Conservation (phyloP, 257 asterid species). For the Craterostigma plantagineum region DNA sequence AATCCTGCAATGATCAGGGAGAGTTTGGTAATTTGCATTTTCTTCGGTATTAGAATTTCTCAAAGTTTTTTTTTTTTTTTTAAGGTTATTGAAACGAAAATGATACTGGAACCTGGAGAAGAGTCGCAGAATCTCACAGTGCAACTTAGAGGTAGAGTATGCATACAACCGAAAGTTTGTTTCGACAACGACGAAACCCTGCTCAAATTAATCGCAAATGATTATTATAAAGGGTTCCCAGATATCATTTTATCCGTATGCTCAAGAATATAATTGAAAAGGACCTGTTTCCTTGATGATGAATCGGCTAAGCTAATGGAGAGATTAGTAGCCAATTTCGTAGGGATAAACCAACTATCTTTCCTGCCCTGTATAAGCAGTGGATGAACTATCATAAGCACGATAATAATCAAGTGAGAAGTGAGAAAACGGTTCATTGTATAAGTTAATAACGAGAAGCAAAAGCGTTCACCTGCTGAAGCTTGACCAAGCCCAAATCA, state of each 20-base stretch:
- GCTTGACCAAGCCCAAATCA: slow-evolving; percentile 85
- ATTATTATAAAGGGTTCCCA: too few relatives aligned
- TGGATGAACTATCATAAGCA: too few relatives aligned
- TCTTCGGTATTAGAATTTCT: too few relatives aligned
- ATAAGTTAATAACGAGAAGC: too few relatives aligned
- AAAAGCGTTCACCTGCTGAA: slow-evolving; percentile 89
- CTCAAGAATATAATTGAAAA: too few relatives aligned
- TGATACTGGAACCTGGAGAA: slow-evolving; percentile 87
- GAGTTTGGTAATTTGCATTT: too few relatives aligned
- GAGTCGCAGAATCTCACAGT: slow-evolving; percentile 82
- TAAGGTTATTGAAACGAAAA: too few relatives aligned
- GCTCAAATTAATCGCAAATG: too few relatives aligned
- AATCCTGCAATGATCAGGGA: slow-evolving; percentile 30
- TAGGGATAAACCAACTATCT: slow-evolving; percentile 93
- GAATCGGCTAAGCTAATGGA: slow-evolving; percentile 91
- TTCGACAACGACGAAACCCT: slow-evolving; percentile 95
- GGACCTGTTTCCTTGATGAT: slow-evolving; percentile 66
- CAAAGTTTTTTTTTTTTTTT: too few relatives aligned
- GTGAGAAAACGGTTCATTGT: slow-evolving; percentile 8
- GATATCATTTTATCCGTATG: too few relatives aligned
- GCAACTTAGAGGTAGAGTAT: slow-evolving; percentile 78
- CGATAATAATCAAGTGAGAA: too few relatives aligned
- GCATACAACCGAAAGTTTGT: slow-evolving; percentile 91
- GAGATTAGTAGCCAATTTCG: slow-evolving; percentile 88
- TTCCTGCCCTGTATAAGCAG: slow-evolving; percentile 53